A percentile compares a stretch with the other conserved stretches of the same genome.
phyloP scores from a whole-genome alignment of 495 filamentous ascomycete genomes.

The Apiosordaria backusii region DNA sequence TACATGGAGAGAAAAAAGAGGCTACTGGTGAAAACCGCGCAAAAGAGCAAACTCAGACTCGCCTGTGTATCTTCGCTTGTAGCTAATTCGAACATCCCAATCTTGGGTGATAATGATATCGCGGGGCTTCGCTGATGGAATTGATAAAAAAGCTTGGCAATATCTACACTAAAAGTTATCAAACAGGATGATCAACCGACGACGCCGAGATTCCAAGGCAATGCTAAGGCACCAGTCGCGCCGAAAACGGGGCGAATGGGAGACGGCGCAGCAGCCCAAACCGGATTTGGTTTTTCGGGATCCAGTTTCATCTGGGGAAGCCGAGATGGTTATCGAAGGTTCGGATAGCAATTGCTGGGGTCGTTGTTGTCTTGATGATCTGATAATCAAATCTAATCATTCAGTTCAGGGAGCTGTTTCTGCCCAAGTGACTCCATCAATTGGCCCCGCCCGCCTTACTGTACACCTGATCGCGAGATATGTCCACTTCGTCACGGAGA shows the following conservation, averaged over 20 bases:
- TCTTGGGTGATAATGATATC: neutral
- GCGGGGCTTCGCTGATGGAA: slow-evolving; percentile 15
- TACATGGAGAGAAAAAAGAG: neutral
- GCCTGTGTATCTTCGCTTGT: neutral
- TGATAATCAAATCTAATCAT: slow-evolving; percentile 9
- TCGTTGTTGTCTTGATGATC: slow-evolving; percentile 11
- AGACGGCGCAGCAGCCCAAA: neutral
- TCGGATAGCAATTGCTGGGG: neutral
- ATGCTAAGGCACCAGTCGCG: neutral
- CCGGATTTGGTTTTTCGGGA: neutral
- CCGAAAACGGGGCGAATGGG: neutral
- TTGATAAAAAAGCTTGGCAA: slow-evolving; percentile 28
- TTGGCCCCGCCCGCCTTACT: neutral
- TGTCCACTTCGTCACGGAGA: neutral
- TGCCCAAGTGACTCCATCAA: neutral
- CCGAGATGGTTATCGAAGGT: neutral
- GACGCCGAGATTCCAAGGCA: neutral
- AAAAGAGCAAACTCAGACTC: neutral
- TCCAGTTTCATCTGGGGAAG: neutral
- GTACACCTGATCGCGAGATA: slow-evolving; percentile 2
- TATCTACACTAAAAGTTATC: slow-evolving; percentile 15
- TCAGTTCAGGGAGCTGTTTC: neutral
- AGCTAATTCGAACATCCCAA: neutral
- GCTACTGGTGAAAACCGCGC: neutral
- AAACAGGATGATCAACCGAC: slow-evolving; percentile 7